phyloP scores from a whole-genome alignment of 2,329 filamentous ascomycete species.

The Onygenales sp. region DNA sequence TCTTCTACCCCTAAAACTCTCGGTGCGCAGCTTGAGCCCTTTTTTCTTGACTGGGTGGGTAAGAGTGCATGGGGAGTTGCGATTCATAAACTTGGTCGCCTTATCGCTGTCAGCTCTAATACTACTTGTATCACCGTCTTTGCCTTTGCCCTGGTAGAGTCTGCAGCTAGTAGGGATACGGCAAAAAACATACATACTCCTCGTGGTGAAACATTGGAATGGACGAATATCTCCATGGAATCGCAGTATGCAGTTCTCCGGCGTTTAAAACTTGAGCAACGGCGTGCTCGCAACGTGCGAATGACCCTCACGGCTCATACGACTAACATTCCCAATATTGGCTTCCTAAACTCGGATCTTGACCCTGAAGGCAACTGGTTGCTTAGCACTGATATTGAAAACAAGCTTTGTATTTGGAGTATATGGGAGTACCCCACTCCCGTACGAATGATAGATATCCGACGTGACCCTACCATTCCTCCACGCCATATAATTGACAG shows the following conservation, averaged over 20 bases:
- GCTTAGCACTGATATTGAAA: constrained; percentile 47
- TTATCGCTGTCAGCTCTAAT: constrained; percentile 83
- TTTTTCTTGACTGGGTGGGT: constrained; percentile 69
- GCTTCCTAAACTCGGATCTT: constrained; percentile 49
- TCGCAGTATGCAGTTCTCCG: neutral
- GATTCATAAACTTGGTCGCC: constrained; percentile 67
- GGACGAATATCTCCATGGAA: constrained; percentile 21
- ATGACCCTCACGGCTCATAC: constrained; percentile 33
- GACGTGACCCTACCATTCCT: neutral
- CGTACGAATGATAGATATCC: constrained; percentile 11
- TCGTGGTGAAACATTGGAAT: constrained; percentile 17
- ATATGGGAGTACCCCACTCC: constrained; percentile 30
- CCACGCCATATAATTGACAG: constrained; percentile 1
- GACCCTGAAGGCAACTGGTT: constrained; percentile 49
- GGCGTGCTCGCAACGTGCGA: constrained; percentile 33
- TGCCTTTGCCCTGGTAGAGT: constrained; percentile 45
- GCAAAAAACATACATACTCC: neutral
- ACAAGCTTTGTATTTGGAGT: constrained; percentile 41
- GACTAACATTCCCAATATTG: constrained; percentile 48
- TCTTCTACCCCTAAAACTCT: constrained; percentile 7
- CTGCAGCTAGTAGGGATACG: constrained; percentile 11
- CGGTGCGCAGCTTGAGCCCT: constrained; percentile 33
- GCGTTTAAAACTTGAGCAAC: constrained; percentile 7
- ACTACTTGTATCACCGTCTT: constrained; percentile 49
- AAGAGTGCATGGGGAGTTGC: constrained; percentile 81